A percentile compares a stretch with the other conserved stretches of the same genome.
Evolutionary conservation across 345 rosid genomes (phyloP).

Genomic region (Salix dunnii): DNA sequence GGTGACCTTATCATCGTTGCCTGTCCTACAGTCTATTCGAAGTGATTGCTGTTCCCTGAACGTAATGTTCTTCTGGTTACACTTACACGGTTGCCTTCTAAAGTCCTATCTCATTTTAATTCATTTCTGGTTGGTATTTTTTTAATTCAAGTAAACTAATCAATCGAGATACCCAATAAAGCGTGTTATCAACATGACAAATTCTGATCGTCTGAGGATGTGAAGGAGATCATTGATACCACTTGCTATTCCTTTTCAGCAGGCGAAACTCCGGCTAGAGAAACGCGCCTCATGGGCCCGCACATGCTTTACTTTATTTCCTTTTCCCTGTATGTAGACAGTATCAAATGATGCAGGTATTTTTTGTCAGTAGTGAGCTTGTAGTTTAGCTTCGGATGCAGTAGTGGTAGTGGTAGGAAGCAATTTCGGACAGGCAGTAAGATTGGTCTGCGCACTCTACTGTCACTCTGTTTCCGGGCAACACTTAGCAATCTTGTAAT

Average conservation of each 20-base stretch:
- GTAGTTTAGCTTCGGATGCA: not conserved
- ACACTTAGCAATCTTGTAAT: not conserved
- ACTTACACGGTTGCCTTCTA: not conserved
- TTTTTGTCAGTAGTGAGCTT: too few relatives aligned
- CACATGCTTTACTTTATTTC: not conserved
- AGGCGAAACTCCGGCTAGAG: not conserved
- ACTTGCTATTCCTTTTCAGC: not conserved
- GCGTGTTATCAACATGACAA: too few relatives aligned
- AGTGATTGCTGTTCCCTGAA: slow-evolving; percentile 71
- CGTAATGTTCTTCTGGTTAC: not conserved
- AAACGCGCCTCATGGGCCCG: not conserved
- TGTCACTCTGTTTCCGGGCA: not conserved
- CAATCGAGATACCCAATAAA: too few relatives aligned
- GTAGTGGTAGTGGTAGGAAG: not conserved
- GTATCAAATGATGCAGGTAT: not conserved
- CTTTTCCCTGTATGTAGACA: not conserved
- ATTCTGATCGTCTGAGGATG: too few relatives aligned
- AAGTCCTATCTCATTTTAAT: not conserved
- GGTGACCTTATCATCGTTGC: slow-evolving; percentile 93
- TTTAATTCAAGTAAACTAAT: too few relatives aligned
- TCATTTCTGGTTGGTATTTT: not conserved
- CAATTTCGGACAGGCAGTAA: not conserved
- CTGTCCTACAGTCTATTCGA: slow-evolving; percentile 83
- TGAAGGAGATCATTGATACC: too few relatives aligned
- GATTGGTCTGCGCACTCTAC: not conserved